phyloP scores from a whole-genome alignment of 2,329 filamentous ascomycete genomes.

The Xylariaceae sp. region DNA sequence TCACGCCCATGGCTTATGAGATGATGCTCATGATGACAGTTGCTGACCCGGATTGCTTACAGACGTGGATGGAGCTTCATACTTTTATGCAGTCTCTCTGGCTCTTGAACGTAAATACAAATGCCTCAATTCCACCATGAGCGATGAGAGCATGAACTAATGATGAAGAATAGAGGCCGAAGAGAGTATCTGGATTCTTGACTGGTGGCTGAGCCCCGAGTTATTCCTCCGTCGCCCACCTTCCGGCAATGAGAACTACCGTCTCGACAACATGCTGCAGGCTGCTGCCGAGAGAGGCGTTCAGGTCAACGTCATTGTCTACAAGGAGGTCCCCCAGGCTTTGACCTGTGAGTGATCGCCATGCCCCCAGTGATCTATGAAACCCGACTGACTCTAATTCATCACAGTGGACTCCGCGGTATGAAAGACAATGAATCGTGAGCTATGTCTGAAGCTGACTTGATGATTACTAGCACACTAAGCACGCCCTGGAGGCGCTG shows the following conservation, averaged over 20 bases:
- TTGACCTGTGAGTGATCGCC: slow-evolving; percentile 61
- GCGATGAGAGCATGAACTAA: slow-evolving; percentile 3
- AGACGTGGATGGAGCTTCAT: slow-evolving; percentile 72
- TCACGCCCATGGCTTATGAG: background rate
- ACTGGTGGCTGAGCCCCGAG: slow-evolving; percentile 89
- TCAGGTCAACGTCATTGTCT: slow-evolving; percentile 78
- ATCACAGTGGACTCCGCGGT: slow-evolving; percentile 38
- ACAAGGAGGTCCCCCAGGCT: slow-evolving; percentile 83
- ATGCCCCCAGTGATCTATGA: slow-evolving; percentile 26
- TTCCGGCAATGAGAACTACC: slow-evolving; percentile 73
- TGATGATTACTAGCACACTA: slow-evolving; percentile 57
- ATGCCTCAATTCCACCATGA: background rate
- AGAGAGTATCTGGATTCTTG: slow-evolving; percentile 77
- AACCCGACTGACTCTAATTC: slow-evolving; percentile 14
- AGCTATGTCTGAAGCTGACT: background rate
- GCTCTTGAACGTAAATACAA: slow-evolving; percentile 58
- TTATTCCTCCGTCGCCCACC: slow-evolving; percentile 81
- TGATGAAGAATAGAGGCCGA: slow-evolving; percentile 49
- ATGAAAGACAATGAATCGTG: slow-evolving; percentile 14
- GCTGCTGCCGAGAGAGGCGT: slow-evolving; percentile 80
- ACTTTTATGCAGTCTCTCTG: slow-evolving; percentile 78
- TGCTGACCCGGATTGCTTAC: background rate
- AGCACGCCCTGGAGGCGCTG: slow-evolving; percentile 67
- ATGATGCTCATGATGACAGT: background rate
- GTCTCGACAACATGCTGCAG: slow-evolving; percentile 75